These are phyloP conservation scores for Penicillium angulare DNA, from an alignment of 495 filamentous ascomycete genomes.

Conservation along the genomic window DNA sequence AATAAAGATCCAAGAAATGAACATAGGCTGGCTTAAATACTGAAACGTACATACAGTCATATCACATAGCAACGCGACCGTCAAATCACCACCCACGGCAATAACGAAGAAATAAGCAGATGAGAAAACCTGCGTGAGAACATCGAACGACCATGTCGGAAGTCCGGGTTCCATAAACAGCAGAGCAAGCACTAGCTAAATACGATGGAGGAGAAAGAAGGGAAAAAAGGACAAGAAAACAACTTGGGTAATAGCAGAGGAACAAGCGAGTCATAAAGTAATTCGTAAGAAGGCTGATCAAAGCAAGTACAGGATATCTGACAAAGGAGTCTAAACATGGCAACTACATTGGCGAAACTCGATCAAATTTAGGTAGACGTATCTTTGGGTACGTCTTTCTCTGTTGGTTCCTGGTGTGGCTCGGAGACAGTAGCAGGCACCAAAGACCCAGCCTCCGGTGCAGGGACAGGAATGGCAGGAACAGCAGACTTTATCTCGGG, in stretches of 20 bases:
- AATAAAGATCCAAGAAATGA: not conserved
- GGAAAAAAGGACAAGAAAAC: not conserved
- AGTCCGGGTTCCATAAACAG: not conserved
- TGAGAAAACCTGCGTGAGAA: not conserved
- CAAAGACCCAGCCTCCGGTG: not conserved
- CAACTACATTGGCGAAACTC: not conserved
- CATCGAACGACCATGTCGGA: not conserved
- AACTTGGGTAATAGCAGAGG: not conserved
- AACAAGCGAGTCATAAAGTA: not conserved
- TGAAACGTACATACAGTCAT: slow-evolving; percentile 20
- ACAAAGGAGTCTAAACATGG: not conserved
- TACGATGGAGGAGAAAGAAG: not conserved
- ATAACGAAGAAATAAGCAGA: not conserved
- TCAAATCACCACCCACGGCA: not conserved
- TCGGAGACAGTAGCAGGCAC: not conserved
- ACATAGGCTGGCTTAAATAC: not conserved
- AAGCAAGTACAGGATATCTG: slow-evolving; percentile 1
- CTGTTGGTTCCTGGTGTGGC: not conserved
- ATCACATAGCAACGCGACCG: slow-evolving; percentile 24
- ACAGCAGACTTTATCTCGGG: slow-evolving; percentile 20
- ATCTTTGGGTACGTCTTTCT: slow-evolving; percentile 4
- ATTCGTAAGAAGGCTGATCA: slow-evolving; percentile 1
- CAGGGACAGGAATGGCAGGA: not conserved
- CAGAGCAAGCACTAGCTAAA: too few relatives aligned
- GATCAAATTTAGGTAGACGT: not conserved